phyloP scores from a whole-genome alignment of 768 basidiomycete species.

The Clavaria fumosa region DNA sequence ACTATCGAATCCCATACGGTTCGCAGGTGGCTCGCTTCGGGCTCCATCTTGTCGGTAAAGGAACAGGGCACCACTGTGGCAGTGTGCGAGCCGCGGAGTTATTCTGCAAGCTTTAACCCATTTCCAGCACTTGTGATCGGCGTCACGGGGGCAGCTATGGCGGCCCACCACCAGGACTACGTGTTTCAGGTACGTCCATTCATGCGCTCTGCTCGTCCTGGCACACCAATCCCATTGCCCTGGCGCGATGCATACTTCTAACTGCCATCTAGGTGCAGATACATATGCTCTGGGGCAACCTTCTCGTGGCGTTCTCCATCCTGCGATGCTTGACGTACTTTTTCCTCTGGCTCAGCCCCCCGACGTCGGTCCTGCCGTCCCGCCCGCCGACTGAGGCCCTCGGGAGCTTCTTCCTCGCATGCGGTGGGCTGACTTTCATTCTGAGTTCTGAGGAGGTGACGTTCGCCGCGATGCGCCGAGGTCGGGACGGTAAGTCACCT shows the following conservation, averaged over 20 bases:
- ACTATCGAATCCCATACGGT: slow-evolving; percentile 68
- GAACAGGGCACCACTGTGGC: slow-evolving; percentile 33
- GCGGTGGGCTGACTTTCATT: slow-evolving; percentile 83
- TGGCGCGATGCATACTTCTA: slow-evolving; percentile 3
- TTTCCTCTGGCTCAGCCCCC: slow-evolving; percentile 83
- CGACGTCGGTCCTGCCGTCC: slow-evolving; percentile 71
- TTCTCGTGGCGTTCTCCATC: slow-evolving; percentile 64
- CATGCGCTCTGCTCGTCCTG: background rate
- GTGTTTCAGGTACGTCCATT: slow-evolving; percentile 50
- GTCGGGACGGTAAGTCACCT: slow-evolving; percentile 55
- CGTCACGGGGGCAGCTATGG: slow-evolving; percentile 89
- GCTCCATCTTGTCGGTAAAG: slow-evolving; percentile 25
- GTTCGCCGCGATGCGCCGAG: slow-evolving; percentile 80
- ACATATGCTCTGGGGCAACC: slow-evolving; percentile 81
- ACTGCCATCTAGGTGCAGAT: slow-evolving; percentile 62
- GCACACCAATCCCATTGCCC: background rate
- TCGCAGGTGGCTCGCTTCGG: slow-evolving; percentile 56
- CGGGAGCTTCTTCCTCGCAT: slow-evolving; percentile 73
- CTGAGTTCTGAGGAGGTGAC: slow-evolving; percentile 83
- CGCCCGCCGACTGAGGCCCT: slow-evolving; percentile 89
- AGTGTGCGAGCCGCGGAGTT: slow-evolving; percentile 70
- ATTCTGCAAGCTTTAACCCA: slow-evolving; percentile 71
- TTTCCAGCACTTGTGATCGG: slow-evolving; percentile 89
- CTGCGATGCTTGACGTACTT: slow-evolving; percentile 84
- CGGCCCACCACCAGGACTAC: slow-evolving; percentile 80